These are phyloP conservation scores for Gossypium gossypioides DNA, from an alignment of 441 rosid genomes.

Conservation along the genomic window DNA sequence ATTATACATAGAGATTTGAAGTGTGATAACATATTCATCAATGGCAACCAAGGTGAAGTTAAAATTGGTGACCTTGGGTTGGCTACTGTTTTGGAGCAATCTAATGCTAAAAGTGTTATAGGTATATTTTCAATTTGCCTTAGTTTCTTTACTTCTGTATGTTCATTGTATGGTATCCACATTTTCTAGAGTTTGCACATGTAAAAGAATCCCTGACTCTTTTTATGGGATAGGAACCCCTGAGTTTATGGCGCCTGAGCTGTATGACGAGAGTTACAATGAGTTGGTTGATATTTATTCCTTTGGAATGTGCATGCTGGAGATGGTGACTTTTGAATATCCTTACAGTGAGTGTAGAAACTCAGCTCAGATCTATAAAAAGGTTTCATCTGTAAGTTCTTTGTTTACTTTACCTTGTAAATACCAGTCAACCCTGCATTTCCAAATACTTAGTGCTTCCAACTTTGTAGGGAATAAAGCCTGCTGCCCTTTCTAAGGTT, in stretches of 20 bases:
- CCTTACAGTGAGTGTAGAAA: conserved; percentile 59
- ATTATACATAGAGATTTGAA: conserved; percentile 64
- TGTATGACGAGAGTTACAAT: conserved; percentile 62
- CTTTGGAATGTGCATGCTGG: conserved; percentile 67
- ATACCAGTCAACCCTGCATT: neutral
- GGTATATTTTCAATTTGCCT: conserved; percentile 28
- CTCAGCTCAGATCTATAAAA: conserved; percentile 70
- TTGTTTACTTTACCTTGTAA: conserved; percentile 6
- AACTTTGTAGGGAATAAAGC: conserved; percentile 51
- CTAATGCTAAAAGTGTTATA: conserved; percentile 61
- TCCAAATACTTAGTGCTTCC: conserved; percentile 3
- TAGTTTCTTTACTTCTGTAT: neutral
- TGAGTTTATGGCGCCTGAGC: conserved; percentile 72
- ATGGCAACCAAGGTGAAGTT: conserved; percentile 67
- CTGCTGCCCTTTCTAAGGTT: conserved; percentile 51
- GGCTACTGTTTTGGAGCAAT: conserved; percentile 66
- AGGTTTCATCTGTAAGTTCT: conserved; percentile 44
- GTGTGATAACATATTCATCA: conserved; percentile 65
- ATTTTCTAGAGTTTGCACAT: neutral
- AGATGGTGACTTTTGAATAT: conserved; percentile 60
- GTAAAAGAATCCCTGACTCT: conserved; percentile 32
- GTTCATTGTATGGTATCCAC: neutral
- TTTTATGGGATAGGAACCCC: conserved; percentile 39
- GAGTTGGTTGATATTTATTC: conserved; percentile 60
- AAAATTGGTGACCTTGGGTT: conserved; percentile 72